Conservation (phyloP, 768 basidiomycete genomes). For the Lactarius akahatsu region DNA sequence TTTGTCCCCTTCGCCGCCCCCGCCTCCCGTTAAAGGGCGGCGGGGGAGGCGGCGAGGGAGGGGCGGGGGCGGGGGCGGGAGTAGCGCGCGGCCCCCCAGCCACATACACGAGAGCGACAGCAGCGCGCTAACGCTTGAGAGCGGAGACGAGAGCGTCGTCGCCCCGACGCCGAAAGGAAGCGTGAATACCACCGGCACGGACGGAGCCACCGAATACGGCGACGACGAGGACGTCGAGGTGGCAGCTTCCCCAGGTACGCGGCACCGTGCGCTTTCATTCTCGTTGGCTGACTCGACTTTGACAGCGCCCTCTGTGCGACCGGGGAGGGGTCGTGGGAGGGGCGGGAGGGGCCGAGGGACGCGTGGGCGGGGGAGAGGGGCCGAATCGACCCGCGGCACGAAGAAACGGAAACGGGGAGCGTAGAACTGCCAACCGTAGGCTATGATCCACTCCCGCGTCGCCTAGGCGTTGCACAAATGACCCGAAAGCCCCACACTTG, state of each 20-base stretch:
- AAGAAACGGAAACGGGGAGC: conserved; percentile 25
- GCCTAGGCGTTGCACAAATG: not conserved
- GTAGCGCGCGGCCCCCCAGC: conserved; percentile 57
- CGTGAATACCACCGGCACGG: conserved; percentile 70
- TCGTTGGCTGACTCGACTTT: not conserved
- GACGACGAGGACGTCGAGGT: conserved; percentile 62
- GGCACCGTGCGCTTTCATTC: not conserved
- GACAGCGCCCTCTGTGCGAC: conserved; percentile 22
- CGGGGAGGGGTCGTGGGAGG: conserved; percentile 23
- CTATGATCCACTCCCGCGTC: not conserved
- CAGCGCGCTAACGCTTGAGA: conserved; percentile 80
- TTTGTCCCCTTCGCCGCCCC: conserved; percentile 52
- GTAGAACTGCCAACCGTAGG: not conserved
- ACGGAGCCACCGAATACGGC: conserved; percentile 62
- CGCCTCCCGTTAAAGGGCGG: conserved; percentile 43
- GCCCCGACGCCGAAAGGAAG: conserved; percentile 63
- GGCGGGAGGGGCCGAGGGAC: conserved; percentile 14
- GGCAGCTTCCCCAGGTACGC: conserved; percentile 27
- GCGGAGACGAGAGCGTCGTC: conserved; percentile 64
- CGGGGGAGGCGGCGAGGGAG: conserved; percentile 46
- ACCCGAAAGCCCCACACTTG: not conserved
- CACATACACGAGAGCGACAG: conserved; percentile 82
- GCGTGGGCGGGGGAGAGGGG: conserved; percentile 24
- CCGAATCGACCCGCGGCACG: conserved; percentile 17
- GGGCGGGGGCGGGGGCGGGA: conserved; percentile 12